Base-by-base conservation (phyloP, 164 flowering plant genomes). In the Buxus sempervirens region DNA sequence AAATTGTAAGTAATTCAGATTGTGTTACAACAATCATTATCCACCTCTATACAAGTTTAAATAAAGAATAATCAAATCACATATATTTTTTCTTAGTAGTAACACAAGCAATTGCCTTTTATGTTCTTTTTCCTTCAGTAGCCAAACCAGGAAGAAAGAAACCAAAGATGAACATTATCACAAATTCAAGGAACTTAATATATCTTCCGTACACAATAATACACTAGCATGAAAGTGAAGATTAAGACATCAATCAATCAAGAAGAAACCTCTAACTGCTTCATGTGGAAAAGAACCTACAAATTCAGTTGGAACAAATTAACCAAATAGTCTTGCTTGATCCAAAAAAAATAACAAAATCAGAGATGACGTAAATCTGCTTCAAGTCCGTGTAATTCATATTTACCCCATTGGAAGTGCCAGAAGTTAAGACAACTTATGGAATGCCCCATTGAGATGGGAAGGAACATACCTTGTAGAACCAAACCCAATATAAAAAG, bases 401-500 rank as follows among this genome's bases (percentile, higher is more conserved):
- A 10, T 0, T 59, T 58, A 60, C n/a, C 70, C 25, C 59, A n/a
- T 13, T n/a, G n/a, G 27, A 59, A 19, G 21, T 41, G 27, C 0
- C 22, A 36, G 48, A 25, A 20, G 51, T 55, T 41, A 13, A 21
- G 20, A 68, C n/a, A 54, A n/a, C 25, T 54, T 66, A 69, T 24
- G 38, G 19, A 67, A 67, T 27, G 51, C 58, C 48, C 54, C 49
- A 26, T n/a, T 25, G 23, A 58, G 26, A 32, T 21, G 25, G 19
- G 27, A 65, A 25, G 41, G 42, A 24, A 54, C 73, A 66, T 66
- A 89, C 95, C 90, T 86, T 89, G 96, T 62, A 89, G 78, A 32
- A 87, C 54, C 76, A 89, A 36, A 20, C 96, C 96, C 76, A 87
- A 67, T 22, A 87, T 62, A 75, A 89, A 89, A 41, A 89, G 95